Evolutionary conservation across 345 rosid genomes (phyloP).

Genomic region (Fremontodendron californicum): DNA sequence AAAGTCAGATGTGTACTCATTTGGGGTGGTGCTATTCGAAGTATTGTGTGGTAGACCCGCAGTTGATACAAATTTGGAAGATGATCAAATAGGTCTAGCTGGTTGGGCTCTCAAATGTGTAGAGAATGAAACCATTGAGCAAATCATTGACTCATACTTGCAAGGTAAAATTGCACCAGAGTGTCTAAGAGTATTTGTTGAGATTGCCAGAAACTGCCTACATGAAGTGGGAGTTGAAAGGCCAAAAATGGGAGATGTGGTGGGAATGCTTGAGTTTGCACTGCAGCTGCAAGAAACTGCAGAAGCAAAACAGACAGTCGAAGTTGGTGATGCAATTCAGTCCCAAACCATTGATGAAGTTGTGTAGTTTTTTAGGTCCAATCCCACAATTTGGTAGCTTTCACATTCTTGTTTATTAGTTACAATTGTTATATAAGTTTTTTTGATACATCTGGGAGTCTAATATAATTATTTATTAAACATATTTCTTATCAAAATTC

Average conservation of each 20-base stretch:
- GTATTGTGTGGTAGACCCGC: slow-evolving; percentile 20
- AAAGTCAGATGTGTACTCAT: slow-evolving; percentile 31
- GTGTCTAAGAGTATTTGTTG: slow-evolving; percentile 11
- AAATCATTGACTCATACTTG: slow-evolving; percentile 22
- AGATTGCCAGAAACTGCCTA: slow-evolving; percentile 17
- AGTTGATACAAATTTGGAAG: not conserved
- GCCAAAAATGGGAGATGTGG: slow-evolving; percentile 26
- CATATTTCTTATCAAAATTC: no score
- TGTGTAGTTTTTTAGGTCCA: not conserved
- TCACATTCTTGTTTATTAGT: no score
- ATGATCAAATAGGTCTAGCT: slow-evolving; percentile 14
- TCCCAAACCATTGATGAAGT: not conserved
- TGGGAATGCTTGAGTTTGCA: slow-evolving; percentile 10
- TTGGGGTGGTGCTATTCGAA: slow-evolving; percentile 30
- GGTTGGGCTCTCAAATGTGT: slow-evolving; percentile 13
- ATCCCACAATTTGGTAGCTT: no score
- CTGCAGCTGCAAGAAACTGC: not conserved
- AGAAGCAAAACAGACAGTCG: not conserved
- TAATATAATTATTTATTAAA: no score
- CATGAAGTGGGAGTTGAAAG: slow-evolving; percentile 9
- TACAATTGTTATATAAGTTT: no score
- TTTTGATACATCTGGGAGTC: no score
- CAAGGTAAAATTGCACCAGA: slow-evolving; percentile 9
- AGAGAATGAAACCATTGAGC: not conserved
- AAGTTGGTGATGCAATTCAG: not conserved